These are phyloP conservation scores for Argentina anserina DNA, from an alignment of 306 rosid genomes.

Conservation along the genomic window DNA sequence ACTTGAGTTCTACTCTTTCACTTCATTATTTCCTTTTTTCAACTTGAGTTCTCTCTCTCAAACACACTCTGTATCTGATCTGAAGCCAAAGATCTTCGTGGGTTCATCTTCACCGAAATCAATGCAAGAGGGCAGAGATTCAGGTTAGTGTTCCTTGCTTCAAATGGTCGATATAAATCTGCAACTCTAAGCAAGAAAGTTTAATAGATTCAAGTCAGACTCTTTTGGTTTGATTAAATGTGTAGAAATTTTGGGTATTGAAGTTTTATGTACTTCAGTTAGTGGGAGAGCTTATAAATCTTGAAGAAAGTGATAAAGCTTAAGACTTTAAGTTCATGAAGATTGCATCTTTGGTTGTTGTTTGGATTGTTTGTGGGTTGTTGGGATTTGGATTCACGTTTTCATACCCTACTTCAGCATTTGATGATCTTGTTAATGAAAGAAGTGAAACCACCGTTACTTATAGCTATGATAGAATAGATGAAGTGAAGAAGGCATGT, in stretches of 20 bases:
- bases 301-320: conserved; percentile 12
- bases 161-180: not conserved
- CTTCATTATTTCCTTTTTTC: not conserved
- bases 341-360: conserved; percentile 37
- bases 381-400: conserved; percentile 38
- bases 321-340: conserved; percentile 41
- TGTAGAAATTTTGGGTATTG: not conserved
- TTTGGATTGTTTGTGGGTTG: conserved; percentile 43
- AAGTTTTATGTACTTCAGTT: not conserved
- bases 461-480: conserved; percentile 55
- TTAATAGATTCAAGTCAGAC: not conserved
- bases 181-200: not conserved
- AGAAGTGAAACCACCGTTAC: conserved; percentile 26
- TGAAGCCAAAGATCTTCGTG: not conserved
- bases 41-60: not conserved
- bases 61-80: not conserved
- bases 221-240: not conserved
- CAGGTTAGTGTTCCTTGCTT: conserved; percentile 17
- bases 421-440: conserved; percentile 22
- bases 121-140: conserved; percentile 7
- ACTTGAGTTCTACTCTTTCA: not conserved
- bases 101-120: conserved; percentile 4
- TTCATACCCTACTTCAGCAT: conserved; percentile 37
- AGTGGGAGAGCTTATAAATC: conserved; percentile 7
- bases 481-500: conserved; percentile 72